Evolutionary conservation across 2,329 filamentous ascomycete species (phyloP).

Genomic region (Fusarium mangiferae): DNA sequence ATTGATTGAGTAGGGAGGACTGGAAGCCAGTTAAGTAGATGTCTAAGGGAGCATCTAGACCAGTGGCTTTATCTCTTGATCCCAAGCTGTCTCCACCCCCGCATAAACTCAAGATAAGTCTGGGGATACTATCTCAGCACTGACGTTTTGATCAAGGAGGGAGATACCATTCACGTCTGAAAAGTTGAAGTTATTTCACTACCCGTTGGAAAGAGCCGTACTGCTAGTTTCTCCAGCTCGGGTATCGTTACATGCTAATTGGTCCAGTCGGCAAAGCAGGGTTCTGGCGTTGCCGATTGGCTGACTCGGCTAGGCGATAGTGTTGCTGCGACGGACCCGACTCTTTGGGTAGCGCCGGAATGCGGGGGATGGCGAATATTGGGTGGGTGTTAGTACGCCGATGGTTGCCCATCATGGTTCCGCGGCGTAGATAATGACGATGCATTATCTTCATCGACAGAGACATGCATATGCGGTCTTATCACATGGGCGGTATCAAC

Average conservation of each 20-base stretch:
- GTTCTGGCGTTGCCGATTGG: constrained; percentile 24
- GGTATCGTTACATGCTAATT: constrained; percentile 2
- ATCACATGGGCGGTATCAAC: neutral
- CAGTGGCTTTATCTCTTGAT: neutral
- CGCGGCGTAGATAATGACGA: neutral
- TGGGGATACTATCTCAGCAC: constrained; percentile 2
- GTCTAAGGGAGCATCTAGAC: neutral
- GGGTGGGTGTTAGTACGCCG: neutral
- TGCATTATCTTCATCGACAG: neutral
- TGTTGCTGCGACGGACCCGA: neutral
- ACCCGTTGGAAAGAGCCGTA: constrained; percentile 14
- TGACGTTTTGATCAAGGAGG: neutral
- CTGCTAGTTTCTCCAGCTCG: constrained; percentile 1
- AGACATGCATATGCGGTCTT: neutral
- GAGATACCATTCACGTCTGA: neutral
- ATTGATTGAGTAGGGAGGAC: neutral
- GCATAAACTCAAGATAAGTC: constrained; percentile 6
- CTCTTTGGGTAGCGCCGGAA: neutral
- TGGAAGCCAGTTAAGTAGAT: constrained; percentile 7
- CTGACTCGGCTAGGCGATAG: constrained; percentile 11
- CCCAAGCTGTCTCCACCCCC: constrained; percentile 15
- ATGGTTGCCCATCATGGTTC: neutral
- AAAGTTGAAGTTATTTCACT: neutral
- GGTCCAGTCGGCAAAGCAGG: constrained; percentile 26
- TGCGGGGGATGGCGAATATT: neutral